These are phyloP conservation scores for Talaromyces piceae DNA, from an alignment of 2,329 filamentous ascomycete genomes.

Conservation along the genomic window DNA sequence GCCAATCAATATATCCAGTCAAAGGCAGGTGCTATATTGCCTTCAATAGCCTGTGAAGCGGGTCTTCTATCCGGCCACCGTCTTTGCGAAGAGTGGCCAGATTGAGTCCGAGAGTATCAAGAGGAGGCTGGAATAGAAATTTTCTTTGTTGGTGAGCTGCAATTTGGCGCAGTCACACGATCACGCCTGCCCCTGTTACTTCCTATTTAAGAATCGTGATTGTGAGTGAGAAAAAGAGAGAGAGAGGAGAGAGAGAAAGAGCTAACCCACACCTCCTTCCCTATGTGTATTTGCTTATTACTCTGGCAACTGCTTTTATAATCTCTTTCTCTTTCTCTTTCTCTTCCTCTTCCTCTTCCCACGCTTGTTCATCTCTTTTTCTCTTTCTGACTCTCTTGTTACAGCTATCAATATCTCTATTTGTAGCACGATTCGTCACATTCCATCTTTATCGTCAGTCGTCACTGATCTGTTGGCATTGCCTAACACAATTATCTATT, in stretches of 20 bases:
- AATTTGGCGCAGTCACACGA: neutral
- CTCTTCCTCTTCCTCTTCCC: neutral
- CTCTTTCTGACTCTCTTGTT: neutral
- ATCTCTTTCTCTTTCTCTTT: neutral
- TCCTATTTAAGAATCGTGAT: neutral
- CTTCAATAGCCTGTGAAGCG: too few relatives aligned
- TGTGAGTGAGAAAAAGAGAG: too few relatives aligned
- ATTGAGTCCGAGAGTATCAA: neutral
- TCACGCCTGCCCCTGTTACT: neutral
- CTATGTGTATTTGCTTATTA: neutral
- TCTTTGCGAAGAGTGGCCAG: too few relatives aligned
- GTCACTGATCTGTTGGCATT: neutral
- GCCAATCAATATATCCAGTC: neutral
- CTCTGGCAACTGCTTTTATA: neutral
- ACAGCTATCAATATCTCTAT: neutral
- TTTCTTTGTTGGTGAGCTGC: neutral
- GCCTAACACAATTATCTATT: neutral
- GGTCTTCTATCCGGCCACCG: too few relatives aligned
- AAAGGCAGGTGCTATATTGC: neutral
- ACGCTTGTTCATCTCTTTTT: neutral
- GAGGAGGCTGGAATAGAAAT: neutral
- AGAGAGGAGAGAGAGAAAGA: too few relatives aligned
- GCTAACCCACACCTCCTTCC: neutral
- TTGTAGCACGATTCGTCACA: too few relatives aligned
- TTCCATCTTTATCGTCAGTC: too few relatives aligned